Conservation (phyloP, 306 rosid genomes). For the Prunus dulcis region DNA sequence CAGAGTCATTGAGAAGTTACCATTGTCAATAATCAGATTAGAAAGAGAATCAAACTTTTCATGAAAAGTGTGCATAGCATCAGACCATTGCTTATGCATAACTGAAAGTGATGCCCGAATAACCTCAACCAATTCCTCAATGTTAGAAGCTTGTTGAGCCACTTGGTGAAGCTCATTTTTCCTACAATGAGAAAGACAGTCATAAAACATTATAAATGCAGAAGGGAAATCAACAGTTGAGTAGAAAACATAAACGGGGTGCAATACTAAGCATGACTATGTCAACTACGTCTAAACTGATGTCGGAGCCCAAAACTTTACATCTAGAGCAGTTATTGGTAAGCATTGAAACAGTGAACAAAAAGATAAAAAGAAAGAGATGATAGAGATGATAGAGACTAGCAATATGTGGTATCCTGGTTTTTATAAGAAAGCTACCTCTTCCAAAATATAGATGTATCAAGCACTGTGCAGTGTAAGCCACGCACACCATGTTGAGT, state of each 20-base stretch:
- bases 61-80: slow-evolving; percentile 76
- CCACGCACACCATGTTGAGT: slow-evolving; percentile 51
- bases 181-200: slow-evolving; percentile 44
- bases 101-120: slow-evolving; percentile 76
- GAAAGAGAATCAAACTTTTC: slow-evolving; percentile 88
- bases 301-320: neutral
- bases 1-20: slow-evolving; percentile 30
- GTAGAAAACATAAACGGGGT: neutral
- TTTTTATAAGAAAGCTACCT: slow-evolving; percentile 56
- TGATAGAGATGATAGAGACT: neutral
- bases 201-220: neutral
- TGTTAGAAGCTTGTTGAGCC: slow-evolving; percentile 96
- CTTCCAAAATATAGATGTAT: slow-evolving; percentile 82
- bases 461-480: slow-evolving; percentile 76
- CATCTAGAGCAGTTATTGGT: neutral
- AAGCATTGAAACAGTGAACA: slow-evolving; percentile 20
- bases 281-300: slow-evolving; percentile 22
- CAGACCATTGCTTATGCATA: slow-evolving; percentile 97
- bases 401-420: slow-evolving; percentile 13
- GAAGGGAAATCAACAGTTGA: neutral
- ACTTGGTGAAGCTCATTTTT: slow-evolving; percentile 92
- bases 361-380: slow-evolving; percentile 2
- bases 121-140: slow-evolving; percentile 85
- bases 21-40: slow-evolving; percentile 66
- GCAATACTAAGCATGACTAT: slow-evolving; percentile 10